These are phyloP conservation scores for Ceratocystiopsis minuta DNA, from an alignment of 2,329 filamentous ascomycete genomes.

Conservation along the genomic window DNA sequence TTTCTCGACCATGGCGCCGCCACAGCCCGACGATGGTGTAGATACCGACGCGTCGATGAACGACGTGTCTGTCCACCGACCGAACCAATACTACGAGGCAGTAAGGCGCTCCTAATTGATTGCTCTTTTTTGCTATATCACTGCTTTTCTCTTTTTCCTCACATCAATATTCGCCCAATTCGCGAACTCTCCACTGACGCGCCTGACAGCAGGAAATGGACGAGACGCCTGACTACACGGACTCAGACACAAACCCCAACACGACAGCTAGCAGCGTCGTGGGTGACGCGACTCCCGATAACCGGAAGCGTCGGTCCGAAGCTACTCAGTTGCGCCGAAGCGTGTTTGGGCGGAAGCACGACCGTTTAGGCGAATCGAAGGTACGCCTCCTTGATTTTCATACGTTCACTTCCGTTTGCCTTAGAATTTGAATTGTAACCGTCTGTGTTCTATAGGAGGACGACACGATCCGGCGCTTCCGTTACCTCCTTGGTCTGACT, in stretches of 20 bases:
- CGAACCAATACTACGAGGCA: slow-evolving; percentile 26
- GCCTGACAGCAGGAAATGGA: slow-evolving; percentile 33
- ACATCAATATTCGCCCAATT: too few relatives aligned
- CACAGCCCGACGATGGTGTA: slow-evolving; percentile 23
- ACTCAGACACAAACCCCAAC: slow-evolving; percentile 49
- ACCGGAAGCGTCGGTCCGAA: slow-evolving; percentile 70
- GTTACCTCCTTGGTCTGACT: slow-evolving; percentile 84
- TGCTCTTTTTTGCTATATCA: not conserved
- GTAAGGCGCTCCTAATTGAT: slow-evolving; percentile 18
- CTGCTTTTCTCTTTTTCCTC: not conserved
- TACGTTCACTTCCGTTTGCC: not conserved
- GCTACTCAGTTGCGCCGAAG: slow-evolving; percentile 79
- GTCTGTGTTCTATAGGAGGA: slow-evolving; percentile 46
- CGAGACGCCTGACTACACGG: slow-evolving; percentile 47
- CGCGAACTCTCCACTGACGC: not conserved
- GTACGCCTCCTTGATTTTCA: slow-evolving; percentile 25
- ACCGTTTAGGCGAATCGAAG: slow-evolving; percentile 81
- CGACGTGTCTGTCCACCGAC: slow-evolving; percentile 32
- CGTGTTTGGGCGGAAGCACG: slow-evolving; percentile 89
- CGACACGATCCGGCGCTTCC: slow-evolving; percentile 84
- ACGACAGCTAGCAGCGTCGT: slow-evolving; percentile 68
- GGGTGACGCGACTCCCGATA: slow-evolving; percentile 57
- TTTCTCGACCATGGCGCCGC: slow-evolving; percentile 3
- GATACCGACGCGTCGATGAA: slow-evolving; percentile 46
- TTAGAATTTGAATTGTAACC: not conserved